Base-by-base conservation (phyloP, 129 eudicot species). In the Artemisia annua region DNA sequence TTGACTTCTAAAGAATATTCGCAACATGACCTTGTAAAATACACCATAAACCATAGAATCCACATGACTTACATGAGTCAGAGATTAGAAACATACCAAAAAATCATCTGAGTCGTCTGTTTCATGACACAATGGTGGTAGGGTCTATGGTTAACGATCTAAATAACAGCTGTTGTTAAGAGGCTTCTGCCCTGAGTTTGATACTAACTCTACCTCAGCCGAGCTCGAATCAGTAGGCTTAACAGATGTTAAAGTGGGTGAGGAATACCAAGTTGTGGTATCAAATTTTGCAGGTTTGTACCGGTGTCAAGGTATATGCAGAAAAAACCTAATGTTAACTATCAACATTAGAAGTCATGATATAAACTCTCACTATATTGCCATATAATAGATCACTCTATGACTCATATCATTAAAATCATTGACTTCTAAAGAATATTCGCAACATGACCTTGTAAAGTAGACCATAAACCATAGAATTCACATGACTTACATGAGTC, bases 231-330 rank as follows among this genome's bases (percentile, higher is more conserved):
- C 96, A 0, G 81, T 94, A 0, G 88, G 96, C 11, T 75, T 94
- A 74, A 90, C 97, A 15, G 91, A 94, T 63, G 97, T 94, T 73
- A 79, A 94, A 67, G 69, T 84, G 19, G 99, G 93, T 14, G 88
- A 94, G 71, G 97, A 90, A 76, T 94, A 94, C 30, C 97, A 94
- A 79, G 72, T 94, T 58, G 65, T 94, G 17, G 67, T 94, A 73
- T 90, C 99, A 61, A 94, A 78, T 77, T 88, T 83, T 19, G 97
- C 96, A 64, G 98, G 98, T 20, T 76, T 93, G 74, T 93, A 87
- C 68, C 89, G 98, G 14, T 93, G 89, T 35, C 83, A 20, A 20
- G 24, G 24, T 20, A 1, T n/a, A n/a, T n/a, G n/a, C n/a, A n/a
- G n/a, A n/a, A n/a, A n/a, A n/a, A n/a, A n/a, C n/a, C n/a, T n/a